Percentiles rank a stretch among this genome's conserved stretches.
Evolutionary conservation across 163 green algal species (phyloP).

Genomic region (Scenedesmus sp.): DNA sequence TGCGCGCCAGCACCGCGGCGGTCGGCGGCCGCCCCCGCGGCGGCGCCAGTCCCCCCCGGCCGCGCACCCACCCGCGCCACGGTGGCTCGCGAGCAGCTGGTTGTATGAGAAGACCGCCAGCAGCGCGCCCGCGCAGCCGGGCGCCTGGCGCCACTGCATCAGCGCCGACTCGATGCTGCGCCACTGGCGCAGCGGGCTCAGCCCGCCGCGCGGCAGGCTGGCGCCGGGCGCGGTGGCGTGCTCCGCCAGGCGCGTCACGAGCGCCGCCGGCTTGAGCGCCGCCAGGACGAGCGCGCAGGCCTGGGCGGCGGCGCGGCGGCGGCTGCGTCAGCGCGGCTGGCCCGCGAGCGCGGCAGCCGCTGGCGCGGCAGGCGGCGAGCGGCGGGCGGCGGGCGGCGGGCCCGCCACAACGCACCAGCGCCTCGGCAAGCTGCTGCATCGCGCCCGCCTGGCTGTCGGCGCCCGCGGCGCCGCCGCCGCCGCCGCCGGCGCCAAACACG

Average conservation of each 20-base stretch:
- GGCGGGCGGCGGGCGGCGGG: too few relatives aligned
- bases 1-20: too few relatives aligned
- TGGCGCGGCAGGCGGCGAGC: too few relatives aligned
- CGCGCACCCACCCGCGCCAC: slow-evolving; percentile 7
- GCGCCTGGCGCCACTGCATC: slow-evolving; percentile 2
- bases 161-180: slow-evolving; percentile 12
- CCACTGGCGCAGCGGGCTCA: slow-evolving; percentile 15
- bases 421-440: slow-evolving; percentile 34
- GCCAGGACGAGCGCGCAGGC: slow-evolving; percentile 19
- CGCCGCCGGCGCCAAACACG: slow-evolving; percentile 24
- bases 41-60: too few relatives aligned
- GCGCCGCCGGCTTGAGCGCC: slow-evolving; percentile 11
- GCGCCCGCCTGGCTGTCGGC: slow-evolving; percentile 2
- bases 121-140: slow-evolving; percentile 20
- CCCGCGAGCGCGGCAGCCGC: too few relatives aligned
- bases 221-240: background rate
- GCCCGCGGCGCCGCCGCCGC: background rate
- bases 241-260: slow-evolving; percentile 13
- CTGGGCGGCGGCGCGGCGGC: background rate
- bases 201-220: background rate
- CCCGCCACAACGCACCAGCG: slow-evolving; percentile 2
- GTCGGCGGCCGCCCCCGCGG: too few relatives aligned
- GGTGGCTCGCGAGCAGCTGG: slow-evolving; percentile 37
- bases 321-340: too few relatives aligned
- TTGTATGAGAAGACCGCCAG: slow-evolving; percentile 32